Evolutionary conservation across 345 rosid species (phyloP), one percentile per base, ranked within the genome.

Genomic region (Salix koriyanagi): DNA sequence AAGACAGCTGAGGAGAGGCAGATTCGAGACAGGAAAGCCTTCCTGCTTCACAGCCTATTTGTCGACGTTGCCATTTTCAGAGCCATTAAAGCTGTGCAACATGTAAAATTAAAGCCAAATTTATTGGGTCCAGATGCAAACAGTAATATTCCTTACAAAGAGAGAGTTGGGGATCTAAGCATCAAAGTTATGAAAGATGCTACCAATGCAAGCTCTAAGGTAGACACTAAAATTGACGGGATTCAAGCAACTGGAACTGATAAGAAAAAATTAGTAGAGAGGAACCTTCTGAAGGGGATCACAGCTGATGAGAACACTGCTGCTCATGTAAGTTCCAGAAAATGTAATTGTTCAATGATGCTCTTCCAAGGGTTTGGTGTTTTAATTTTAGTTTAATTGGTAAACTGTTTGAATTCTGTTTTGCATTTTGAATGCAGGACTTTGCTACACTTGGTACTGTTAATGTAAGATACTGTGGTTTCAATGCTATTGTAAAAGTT

Each of bases 241-340:
- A 82, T 82, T 77, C 92, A 87, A 62, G 91, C 90, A 72, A 84
- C 88, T 74, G 90, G 94, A 72, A 73, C 87, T 74, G 91, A 84
- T 81, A 83, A 83, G 79, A 86, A 77, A 78, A 85, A 88, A 81
- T 80, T 93, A 77, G 78, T 90, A 64, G 90, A 89, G 83, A 85
- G 97, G 70, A 96, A 96, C 85, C 85, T 93, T 73, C 89, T 96
- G 80, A 96, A 96, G 86, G 99, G 99, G 83, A 90, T 96, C 66
- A 91, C 99, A 67, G 99, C 98, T 67, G 97, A 96, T 77, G 99
- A 96, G 80, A 93, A 93, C 73, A 93, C 98, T 32, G 98, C 97
- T 81, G 95, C 98, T 62, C 97, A 90, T 79, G 99, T 96, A 82
- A 89, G 95, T 77, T 79, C 61, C 77, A 37, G 56, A 80, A 80